phyloP scores from a whole-genome alignment of 2,329 filamentous ascomycete genomes.

The Incumbomyces delicatus region DNA sequence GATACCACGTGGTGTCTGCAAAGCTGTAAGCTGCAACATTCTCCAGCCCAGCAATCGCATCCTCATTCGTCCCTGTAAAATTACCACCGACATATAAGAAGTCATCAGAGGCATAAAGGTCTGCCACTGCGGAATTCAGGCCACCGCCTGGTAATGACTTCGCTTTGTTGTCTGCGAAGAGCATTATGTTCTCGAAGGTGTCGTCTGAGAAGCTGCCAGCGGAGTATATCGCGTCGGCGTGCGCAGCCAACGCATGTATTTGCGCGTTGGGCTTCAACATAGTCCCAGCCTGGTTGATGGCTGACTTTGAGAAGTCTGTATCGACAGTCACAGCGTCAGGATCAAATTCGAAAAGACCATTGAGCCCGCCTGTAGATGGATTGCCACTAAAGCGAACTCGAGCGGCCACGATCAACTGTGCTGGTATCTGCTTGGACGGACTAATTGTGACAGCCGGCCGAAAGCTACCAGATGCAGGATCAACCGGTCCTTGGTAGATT shows the following conservation, averaged over 20 bases:
- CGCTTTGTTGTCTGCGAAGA: constrained; percentile 55
- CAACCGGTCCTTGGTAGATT: constrained; percentile 76
- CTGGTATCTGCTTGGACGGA: constrained; percentile 53
- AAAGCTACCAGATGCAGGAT: constrained; percentile 63
- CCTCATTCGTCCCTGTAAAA: constrained; percentile 63
- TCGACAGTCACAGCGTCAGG: constrained; percentile 49
- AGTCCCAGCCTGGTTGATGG: constrained; percentile 66
- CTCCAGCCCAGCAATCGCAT: constrained; percentile 44
- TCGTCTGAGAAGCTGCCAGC: constrained; percentile 73
- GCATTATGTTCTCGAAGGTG: constrained; percentile 64
- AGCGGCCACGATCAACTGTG: constrained; percentile 76
- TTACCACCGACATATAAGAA: constrained; percentile 71
- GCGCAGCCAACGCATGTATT: constrained; percentile 58
- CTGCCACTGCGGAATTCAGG: constrained; percentile 67
- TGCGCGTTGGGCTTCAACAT: constrained; percentile 57
- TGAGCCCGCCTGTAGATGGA: constrained; percentile 64
- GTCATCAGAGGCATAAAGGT: constrained; percentile 57
- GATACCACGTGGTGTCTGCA: constrained; percentile 57
- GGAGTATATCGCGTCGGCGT: constrained; percentile 59
- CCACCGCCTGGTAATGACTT: constrained; percentile 58
- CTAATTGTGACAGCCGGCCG: constrained; percentile 69
- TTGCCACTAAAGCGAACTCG: constrained; percentile 62
- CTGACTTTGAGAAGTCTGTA: constrained; percentile 58
- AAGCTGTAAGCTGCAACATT: constrained; percentile 70
- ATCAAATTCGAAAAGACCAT: constrained; percentile 83